These are phyloP conservation scores for Aureobasidium leucospermi DNA, from an alignment of 2,329 filamentous ascomycete species.

Conservation along the genomic window DNA sequence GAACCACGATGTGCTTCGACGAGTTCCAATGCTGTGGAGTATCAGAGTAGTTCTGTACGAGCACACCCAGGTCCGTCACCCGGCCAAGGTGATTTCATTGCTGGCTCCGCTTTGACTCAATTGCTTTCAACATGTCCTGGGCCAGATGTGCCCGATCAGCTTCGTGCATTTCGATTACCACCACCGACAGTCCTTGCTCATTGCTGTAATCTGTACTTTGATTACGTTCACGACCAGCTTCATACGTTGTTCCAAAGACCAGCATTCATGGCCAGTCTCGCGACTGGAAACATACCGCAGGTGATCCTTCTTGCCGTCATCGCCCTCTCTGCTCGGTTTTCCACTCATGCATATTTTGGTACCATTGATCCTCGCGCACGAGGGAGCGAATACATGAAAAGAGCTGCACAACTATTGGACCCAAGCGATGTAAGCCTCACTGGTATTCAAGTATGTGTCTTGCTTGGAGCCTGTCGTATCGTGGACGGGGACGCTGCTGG, in stretches of 20 bases:
- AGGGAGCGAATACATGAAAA: not conserved
- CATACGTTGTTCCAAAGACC: not conserved
- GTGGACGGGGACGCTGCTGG: not conserved
- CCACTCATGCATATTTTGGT: not conserved
- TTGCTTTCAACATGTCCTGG: too few relatives aligned
- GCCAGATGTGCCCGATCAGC: too few relatives aligned
- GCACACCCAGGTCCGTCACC: too few relatives aligned
- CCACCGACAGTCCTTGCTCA: too few relatives aligned
- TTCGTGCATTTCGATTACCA: too few relatives aligned
- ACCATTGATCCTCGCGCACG: not conserved
- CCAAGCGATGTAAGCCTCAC: not conserved
- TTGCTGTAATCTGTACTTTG: conserved; percentile 24
- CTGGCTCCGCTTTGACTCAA: too few relatives aligned
- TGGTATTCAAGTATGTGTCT: not conserved
- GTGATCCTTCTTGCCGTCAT: not conserved
- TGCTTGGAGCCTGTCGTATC: not conserved
- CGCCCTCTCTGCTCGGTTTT: not conserved
- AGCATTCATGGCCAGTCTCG: not conserved
- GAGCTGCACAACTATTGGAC: not conserved
- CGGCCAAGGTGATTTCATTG: too few relatives aligned
- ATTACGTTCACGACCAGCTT: not conserved
- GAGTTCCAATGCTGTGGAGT: too few relatives aligned
- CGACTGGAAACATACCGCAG: not conserved
- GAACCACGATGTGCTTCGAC: too few relatives aligned
- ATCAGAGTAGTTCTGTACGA: too few relatives aligned